Evolutionary conservation across 768 basidiomycete species (phyloP).

Genomic region (Asterophora lycoperdoides): DNA sequence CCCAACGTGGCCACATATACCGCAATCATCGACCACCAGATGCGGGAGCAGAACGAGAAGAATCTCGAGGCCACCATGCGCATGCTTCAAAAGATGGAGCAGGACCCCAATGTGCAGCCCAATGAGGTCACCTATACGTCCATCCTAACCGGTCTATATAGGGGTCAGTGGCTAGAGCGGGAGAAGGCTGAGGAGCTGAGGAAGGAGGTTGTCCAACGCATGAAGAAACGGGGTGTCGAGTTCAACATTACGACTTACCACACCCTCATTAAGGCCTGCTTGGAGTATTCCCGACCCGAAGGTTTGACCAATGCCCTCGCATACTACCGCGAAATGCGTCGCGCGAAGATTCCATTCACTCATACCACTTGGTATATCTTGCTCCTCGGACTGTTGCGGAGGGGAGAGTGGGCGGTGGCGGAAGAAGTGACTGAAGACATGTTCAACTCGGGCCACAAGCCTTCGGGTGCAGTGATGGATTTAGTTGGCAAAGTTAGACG

Average conservation of each 20-base stretch:
- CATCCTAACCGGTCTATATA: conserved; percentile 69
- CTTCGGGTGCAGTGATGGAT: conserved; percentile 39
- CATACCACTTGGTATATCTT: conserved; percentile 77
- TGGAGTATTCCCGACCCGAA: conserved; percentile 46
- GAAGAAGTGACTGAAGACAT: conserved; percentile 61
- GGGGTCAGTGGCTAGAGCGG: conserved; percentile 46
- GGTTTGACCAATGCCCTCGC: conserved; percentile 52
- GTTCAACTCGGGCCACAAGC: conserved; percentile 39
- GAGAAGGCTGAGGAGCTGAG: conserved; percentile 43
- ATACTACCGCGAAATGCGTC: conserved; percentile 60
- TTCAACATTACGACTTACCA: conserved; percentile 71
- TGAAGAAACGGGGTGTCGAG: conserved; percentile 50
- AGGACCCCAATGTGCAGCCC: conserved; percentile 43
- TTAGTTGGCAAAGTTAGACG: conserved; percentile 49
- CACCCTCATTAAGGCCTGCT: conserved; percentile 64
- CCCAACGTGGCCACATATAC: conserved; percentile 77
- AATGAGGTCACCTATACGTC: conserved; percentile 85
- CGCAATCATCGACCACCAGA: conserved; percentile 72
- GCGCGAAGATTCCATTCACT: conserved; percentile 40
- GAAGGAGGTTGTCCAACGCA: conserved; percentile 48
- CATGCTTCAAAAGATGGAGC: conserved; percentile 76
- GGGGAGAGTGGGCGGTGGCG: conserved; percentile 59
- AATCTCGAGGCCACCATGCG: conserved; percentile 60
- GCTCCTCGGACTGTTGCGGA: conserved; percentile 56
- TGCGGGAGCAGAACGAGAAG: conserved; percentile 49